phyloP scores from a whole-genome alignment of 73 alveolate species.

The Tetrahymena borealis region DNA sequence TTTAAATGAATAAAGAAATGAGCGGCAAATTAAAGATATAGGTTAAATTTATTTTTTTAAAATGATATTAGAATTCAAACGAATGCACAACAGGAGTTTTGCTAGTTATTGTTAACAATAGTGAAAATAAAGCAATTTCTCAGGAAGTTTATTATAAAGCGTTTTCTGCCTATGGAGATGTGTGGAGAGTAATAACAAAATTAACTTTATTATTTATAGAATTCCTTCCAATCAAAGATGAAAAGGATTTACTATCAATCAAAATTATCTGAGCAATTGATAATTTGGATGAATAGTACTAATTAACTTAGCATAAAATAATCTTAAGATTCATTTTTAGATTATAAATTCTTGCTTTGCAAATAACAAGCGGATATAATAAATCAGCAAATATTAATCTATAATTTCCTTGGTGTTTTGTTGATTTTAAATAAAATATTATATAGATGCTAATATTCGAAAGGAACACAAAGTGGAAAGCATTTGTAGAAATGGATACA shows the following conservation, averaged over 20 bases:
- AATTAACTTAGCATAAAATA: too few relatives aligned
- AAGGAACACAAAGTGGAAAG: neutral
- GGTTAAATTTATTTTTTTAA: too few relatives aligned
- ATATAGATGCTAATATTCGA: neutral
- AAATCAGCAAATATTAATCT: neutral
- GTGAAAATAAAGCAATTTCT: neutral
- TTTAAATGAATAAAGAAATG: too few relatives aligned
- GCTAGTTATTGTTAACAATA: neutral
- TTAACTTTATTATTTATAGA: too few relatives aligned
- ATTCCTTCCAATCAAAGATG: too few relatives aligned
- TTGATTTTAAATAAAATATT: neutral
- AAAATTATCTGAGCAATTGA: too few relatives aligned
- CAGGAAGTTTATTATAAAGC: neutral
- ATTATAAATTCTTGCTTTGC: too few relatives aligned
- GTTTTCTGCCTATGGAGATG: neutral
- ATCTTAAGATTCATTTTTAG: too few relatives aligned
- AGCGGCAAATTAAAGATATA: too few relatives aligned
- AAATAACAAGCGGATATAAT: too few relatives aligned
- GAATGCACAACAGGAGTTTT: neutral
- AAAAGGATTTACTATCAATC: too few relatives aligned
- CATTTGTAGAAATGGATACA: neutral
- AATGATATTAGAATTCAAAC: neutral
- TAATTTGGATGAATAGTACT: too few relatives aligned
- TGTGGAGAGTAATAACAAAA: neutral
- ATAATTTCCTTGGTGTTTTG: neutral